Evolutionary conservation across 1,139 yeast species (phyloP).

Genomic region (Yamadazyma blattariae): DNA sequence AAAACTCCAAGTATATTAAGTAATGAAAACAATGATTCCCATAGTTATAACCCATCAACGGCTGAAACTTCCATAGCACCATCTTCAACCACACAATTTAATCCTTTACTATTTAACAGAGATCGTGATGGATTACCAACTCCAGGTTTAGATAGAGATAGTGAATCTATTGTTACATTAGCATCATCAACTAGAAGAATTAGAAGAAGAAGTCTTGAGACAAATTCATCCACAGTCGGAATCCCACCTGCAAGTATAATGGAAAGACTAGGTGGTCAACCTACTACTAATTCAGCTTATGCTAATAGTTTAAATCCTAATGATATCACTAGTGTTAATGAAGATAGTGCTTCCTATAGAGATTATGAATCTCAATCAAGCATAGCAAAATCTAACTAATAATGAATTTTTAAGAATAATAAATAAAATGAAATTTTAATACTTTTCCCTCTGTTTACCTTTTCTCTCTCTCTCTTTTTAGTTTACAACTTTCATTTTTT

Average conservation of each 20-base stretch:
- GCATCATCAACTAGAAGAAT: slow-evolving; percentile 51
- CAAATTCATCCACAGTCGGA: slow-evolving; percentile 59
- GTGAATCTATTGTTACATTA: slow-evolving; percentile 53
- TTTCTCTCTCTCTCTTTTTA: no score
- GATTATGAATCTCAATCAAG: slow-evolving; percentile 5
- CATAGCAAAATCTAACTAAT: slow-evolving; percentile 1
- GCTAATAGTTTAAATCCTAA: slow-evolving; percentile 12
- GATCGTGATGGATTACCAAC: slow-evolving; percentile 11
- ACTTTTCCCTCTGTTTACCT: no score
- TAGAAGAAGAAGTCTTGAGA: slow-evolving; percentile 53
- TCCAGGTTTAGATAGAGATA: slow-evolving; percentile 35
- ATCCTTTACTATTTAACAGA: slow-evolving; percentile 6
- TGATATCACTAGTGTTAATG: slow-evolving; percentile 8
- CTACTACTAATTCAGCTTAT: slow-evolving; percentile 12
- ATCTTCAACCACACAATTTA: slow-evolving; percentile 18
- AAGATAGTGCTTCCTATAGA: slow-evolving; percentile 8
- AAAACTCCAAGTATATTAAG: slow-evolving; percentile 44
- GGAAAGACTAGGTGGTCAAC: slow-evolving; percentile 35
- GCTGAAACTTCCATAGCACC: slow-evolving; percentile 55
- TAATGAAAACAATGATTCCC: slow-evolving; percentile 33
- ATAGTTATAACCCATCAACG: slow-evolving; percentile 45
- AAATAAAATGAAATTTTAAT: no score
- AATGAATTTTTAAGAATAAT: not conserved
- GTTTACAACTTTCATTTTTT: no score
- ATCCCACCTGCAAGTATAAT: slow-evolving; percentile 65